Percentiles rank a stretch among this genome's conserved stretches.
Conservation (phyloP, 148 eudicot species). For the Heliosperma pusillum region DNA sequence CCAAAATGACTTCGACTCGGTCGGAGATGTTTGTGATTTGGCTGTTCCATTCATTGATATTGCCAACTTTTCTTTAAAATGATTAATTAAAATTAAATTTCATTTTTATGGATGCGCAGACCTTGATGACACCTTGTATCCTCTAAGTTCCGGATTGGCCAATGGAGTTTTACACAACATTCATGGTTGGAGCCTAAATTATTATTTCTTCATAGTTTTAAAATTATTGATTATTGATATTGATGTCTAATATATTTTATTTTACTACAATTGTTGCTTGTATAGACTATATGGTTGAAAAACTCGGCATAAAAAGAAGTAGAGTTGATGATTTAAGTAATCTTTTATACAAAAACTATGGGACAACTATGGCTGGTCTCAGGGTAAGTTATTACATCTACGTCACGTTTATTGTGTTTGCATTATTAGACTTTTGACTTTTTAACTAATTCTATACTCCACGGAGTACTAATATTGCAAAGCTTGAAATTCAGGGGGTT, state of each 20-base stretch:
- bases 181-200: slow-evolving; percentile 40
- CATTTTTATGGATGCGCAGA: slow-evolving; percentile 38
- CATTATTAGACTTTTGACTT: not conserved
- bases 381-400: slow-evolving; percentile 50
- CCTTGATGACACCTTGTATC: slow-evolving; percentile 90
- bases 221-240: no score
- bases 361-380: slow-evolving; percentile 97
- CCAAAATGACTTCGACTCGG: no score
- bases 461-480: no score
- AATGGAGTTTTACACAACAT: slow-evolving; percentile 54
- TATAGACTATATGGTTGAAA: slow-evolving; percentile 78
- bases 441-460: no score
- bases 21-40: not conserved
- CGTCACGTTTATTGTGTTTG: slow-evolving; percentile 11
- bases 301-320: slow-evolving; percentile 63
- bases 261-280: not conserved
- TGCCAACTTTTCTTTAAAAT: not conserved
- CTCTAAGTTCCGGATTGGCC: slow-evolving; percentile 64
- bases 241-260: not conserved
- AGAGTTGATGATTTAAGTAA: slow-evolving; percentile 46
- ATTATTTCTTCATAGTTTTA: not conserved
- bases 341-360: slow-evolving; percentile 48
- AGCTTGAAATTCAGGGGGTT: no score
- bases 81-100: not conserved
- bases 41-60: not conserved